These are phyloP conservation scores for Umbelopsis sp. DNA, from an alignment of 192 early-diverging fungal genomes.

Conservation along the genomic window DNA sequence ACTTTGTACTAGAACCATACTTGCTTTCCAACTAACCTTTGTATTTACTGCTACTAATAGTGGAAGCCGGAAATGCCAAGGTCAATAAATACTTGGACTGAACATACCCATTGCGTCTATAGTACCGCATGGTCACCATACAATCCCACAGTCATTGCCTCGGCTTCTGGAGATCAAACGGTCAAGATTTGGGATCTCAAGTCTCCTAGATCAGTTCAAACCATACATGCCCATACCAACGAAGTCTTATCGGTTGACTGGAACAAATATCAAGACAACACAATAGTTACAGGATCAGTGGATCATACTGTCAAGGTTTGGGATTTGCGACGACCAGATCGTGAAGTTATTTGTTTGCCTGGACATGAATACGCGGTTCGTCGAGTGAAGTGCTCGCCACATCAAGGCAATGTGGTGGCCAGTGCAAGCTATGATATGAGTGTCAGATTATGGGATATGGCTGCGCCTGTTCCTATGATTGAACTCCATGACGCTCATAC, in stretches of 20 bases:
- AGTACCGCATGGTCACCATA: conserved; percentile 84
- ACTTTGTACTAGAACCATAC: neutral
- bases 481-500: conserved; percentile 85
- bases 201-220: conserved; percentile 63
- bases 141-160: conserved; percentile 76
- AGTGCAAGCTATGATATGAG: conserved; percentile 97
- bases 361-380: conserved; percentile 95
- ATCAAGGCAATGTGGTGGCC: conserved; percentile 77
- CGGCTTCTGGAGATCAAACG: conserved; percentile 88
- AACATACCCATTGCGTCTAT: conserved; percentile 95
- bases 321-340: conserved; percentile 82
- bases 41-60: conserved; percentile 39
- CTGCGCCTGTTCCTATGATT: conserved; percentile 48
- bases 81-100: conserved; percentile 85
- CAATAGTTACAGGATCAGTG: conserved; percentile 87
- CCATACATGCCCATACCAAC: conserved; percentile 78
- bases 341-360: conserved; percentile 70
- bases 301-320: conserved; percentile 90
- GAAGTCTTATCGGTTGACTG: conserved; percentile 94
- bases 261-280: conserved; percentile 92
- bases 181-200: conserved; percentile 92
- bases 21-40: neutral
- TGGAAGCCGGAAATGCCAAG: conserved; percentile 83
- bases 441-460: conserved; percentile 88
- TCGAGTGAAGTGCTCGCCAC: conserved; percentile 92